Conservation (phyloP, 2,329 filamentous ascomycete species). For the Diaporthe sp. region DNA sequence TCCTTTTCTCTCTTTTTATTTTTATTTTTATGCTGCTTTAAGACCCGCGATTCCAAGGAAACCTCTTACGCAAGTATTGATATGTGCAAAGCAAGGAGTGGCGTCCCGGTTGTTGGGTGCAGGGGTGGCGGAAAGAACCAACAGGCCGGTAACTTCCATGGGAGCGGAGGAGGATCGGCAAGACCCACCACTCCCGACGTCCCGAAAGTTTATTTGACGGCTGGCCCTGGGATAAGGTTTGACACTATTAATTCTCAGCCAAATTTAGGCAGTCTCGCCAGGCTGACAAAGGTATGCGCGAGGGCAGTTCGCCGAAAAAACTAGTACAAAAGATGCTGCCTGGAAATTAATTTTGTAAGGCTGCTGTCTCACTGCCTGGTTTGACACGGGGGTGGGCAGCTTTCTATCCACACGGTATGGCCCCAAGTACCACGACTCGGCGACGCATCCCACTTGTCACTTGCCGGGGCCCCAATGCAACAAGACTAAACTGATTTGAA, state of each 20-base stretch:
- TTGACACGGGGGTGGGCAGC: neutral
- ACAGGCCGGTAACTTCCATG: neutral
- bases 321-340: too few species aligned
- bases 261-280: neutral
- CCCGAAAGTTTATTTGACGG: constrained; percentile 15
- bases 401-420: neutral
- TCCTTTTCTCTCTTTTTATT: too few species aligned
- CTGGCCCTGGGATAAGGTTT: neutral
- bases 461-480: too few species aligned
- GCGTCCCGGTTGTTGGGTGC: neutral
- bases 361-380: neutral
- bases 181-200: neutral
- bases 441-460: neutral
- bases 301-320: neutral
- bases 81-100: too few species aligned
- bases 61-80: neutral
- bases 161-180: constrained; percentile 2
- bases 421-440: neutral
- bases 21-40: too few species aligned
- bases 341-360: neutral
- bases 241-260: neutral
- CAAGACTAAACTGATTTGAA: too few species aligned
- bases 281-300: neutral
- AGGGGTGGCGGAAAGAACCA: constrained; percentile 5
- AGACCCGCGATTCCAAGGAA: too few species aligned